phyloP scores from a whole-genome alignment of 768 basidiomycete genomes.

The Polyporus arcularius region DNA sequence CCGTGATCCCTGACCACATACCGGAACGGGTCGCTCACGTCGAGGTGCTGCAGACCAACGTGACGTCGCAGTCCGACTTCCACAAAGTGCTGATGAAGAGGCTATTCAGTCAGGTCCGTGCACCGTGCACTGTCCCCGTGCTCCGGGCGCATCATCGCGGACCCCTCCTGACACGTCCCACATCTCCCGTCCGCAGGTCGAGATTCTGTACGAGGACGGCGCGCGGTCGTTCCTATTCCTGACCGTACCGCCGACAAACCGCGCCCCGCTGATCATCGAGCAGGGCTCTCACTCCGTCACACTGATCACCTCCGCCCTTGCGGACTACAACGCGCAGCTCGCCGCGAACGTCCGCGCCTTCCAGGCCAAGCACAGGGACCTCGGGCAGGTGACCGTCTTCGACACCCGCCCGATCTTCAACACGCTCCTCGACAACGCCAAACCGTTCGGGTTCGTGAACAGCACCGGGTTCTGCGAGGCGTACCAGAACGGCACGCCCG shows the following conservation, averaged over 20 bases:
- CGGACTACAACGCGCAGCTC: slow-evolving; percentile 55
- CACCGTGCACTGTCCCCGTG: background rate
- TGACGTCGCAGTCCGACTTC: slow-evolving; percentile 36
- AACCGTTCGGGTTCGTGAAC: slow-evolving; percentile 58
- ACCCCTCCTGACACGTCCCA: slow-evolving; percentile 24
- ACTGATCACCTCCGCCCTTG: slow-evolving; percentile 37
- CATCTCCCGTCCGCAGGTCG: slow-evolving; percentile 38
- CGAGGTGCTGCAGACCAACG: slow-evolving; percentile 31
- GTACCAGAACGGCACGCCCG: slow-evolving; percentile 59
- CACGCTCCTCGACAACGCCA: slow-evolving; percentile 52
- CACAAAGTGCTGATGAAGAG: slow-evolving; percentile 34
- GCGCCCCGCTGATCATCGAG: slow-evolving; percentile 40
- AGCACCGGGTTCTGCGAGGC: slow-evolving; percentile 58
- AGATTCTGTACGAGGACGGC: slow-evolving; percentile 47
- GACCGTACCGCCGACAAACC: slow-evolving; percentile 41
- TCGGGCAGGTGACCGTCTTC: slow-evolving; percentile 50
- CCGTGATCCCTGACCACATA: background rate
- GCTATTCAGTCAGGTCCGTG: slow-evolving; percentile 35
- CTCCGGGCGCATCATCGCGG: slow-evolving; percentile 31
- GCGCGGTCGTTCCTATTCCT: slow-evolving; percentile 39
- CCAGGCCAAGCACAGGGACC: slow-evolving; percentile 40
- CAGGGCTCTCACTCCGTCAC: slow-evolving; percentile 34
- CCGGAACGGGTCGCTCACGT: background rate
- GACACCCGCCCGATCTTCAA: slow-evolving; percentile 63
- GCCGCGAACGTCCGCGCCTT: slow-evolving; percentile 40